Evolutionary conservation across 805 yeast genomes (phyloP).

Genomic region (Spathaspora passalidarum): DNA sequence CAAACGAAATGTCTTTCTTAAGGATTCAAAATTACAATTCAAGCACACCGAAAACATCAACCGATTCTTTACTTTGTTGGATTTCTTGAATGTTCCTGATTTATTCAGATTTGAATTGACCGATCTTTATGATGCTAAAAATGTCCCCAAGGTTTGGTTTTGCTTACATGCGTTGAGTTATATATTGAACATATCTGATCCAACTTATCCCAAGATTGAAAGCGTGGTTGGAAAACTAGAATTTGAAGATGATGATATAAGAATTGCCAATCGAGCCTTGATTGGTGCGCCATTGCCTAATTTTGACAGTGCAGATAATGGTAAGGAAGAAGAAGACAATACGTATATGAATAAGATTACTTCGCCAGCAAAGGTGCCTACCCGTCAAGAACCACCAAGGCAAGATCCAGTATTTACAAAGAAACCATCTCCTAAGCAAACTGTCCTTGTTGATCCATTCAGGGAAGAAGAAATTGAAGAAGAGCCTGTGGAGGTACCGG

Average conservation of each 20-base stretch:
- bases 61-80: conserved; percentile 69
- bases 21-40: conserved; percentile 63
- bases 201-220: conserved; percentile 56
- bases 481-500: not conserved
- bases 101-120: conserved; percentile 87
- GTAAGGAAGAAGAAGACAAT: conserved; percentile 15
- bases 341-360: conserved; percentile 21
- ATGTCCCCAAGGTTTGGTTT: conserved; percentile 90
- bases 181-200: conserved; percentile 56
- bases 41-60: conserved; percentile 92
- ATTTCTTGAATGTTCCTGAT: conserved; percentile 74
- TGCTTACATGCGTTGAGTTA: conserved; percentile 87
- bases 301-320: conserved; percentile 47
- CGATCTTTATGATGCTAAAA: conserved; percentile 87
- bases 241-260: conserved; percentile 68
- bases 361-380: conserved; percentile 13
- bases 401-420: not conserved
- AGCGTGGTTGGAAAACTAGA: conserved; percentile 59
- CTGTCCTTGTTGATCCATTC: conserved; percentile 7
- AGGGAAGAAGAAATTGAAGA: not conserved
- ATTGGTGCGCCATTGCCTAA: conserved; percentile 73
- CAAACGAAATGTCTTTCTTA: conserved; percentile 52
- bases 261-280: conserved; percentile 64
- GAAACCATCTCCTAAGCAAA: conserved; percentile 1
- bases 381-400: not conserved